phyloP scores from a whole-genome alignment of 257 asterid species.

The Ligustrum vulgare region DNA sequence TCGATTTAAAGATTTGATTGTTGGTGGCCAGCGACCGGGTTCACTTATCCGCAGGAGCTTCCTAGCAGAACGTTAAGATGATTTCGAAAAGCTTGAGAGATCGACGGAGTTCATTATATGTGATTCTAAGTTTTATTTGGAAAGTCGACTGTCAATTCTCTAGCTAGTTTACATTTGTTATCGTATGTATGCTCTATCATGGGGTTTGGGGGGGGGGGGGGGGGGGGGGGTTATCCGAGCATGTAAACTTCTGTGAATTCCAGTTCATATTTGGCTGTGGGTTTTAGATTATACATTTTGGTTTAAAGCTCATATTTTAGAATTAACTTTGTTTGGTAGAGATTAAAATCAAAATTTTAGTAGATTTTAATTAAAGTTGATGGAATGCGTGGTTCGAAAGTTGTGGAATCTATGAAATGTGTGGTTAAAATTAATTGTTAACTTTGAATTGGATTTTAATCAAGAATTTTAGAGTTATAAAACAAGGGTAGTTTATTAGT shows the following conservation, averaged over 20 bases:
- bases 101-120: constrained; percentile 8
- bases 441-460: too few relatives aligned
- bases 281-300: neutral
- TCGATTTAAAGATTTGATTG: constrained; percentile 55
- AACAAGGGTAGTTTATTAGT: too few relatives aligned
- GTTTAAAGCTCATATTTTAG: too few relatives aligned
- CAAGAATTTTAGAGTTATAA: too few relatives aligned
- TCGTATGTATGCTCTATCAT: constrained; percentile 6
- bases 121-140: constrained; percentile 21
- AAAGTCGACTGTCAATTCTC: constrained; percentile 5
- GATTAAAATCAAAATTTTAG: too few relatives aligned
- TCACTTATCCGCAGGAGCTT: constrained; percentile 45
- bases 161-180: constrained; percentile 21
- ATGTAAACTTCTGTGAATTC: neutral
- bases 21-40: constrained; percentile 55
- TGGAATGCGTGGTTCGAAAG: too few relatives aligned
- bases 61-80: constrained; percentile 45
- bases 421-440: too few relatives aligned
- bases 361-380: too few relatives aligned
- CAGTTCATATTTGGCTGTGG: neutral
- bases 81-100: constrained; percentile 23
- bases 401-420: too few relatives aligned
- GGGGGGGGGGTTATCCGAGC: neutral
- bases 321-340: too few relatives aligned
- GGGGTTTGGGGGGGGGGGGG: neutral